Evolutionary conservation across 2,329 filamentous ascomycete genomes (phyloP), one percentile per base, ranked within the genome.

Genomic region (Apiospora marii): DNA sequence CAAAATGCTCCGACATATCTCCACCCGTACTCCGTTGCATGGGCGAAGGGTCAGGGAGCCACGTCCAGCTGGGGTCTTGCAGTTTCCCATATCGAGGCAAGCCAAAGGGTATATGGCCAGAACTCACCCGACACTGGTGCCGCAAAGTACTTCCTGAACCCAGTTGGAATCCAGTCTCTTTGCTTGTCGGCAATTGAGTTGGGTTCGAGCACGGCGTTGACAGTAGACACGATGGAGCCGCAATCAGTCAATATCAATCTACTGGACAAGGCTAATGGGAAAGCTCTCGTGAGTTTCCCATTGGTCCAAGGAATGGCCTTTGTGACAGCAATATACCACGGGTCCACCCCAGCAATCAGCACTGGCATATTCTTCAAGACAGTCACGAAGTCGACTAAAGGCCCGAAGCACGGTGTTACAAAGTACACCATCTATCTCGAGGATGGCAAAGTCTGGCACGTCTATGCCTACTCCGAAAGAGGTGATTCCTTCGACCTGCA

Each of bases 261-360:
- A 44, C 87, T 85, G 69, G 86, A 87, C 3, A 84, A 86, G 30
- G 79, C 81, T n/a, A 84, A 85, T 3, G 86, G 87, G 10, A 81
- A 85, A 1, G 88, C 92, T 0, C 85, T 88, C 1, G 87, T 98
- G 27, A 92, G 90, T 0, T 94, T 97, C 75, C 95, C 95, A 0
- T 80, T 98, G 10, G 91, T 97, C 0, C 96, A 98, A 79, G 96
- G 96, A 14, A 96, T 97, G 91, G 92, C 90, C 0, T 97, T 95
- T 77, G 86, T 98, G 24, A 98, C 95, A 5, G 95, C 87, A 0
- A 82, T 93, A 24, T 98, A 95, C 82, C 87, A 86, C 71, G 90
- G 91, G 43, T 87, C 90, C 0, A 91, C 90, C 10, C 96, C 96
- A 0, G 79, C 92, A 4, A 87, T 98, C 61, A 91, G 95, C 76